Evolutionary conservation across 1,284 basidiomycete genomes (phyloP).

Genomic region (Puccinia horiana): DNA sequence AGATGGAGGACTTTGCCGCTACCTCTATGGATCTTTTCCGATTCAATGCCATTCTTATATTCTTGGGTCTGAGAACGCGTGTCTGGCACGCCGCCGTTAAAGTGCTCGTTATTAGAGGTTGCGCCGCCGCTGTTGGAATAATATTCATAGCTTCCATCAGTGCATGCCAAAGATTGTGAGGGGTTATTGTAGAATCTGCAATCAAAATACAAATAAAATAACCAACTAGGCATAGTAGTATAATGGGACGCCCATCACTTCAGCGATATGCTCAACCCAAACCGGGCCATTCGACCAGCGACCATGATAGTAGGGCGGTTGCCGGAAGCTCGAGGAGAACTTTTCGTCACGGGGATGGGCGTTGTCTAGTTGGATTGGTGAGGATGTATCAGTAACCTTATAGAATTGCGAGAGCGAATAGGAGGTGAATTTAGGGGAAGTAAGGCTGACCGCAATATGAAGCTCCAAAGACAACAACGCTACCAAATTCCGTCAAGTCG

Average conservation of each 20-base stretch:
- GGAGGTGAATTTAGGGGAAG: no score
- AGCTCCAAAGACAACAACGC: conserved; percentile 46
- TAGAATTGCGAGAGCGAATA: background rate
- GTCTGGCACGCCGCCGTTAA: conserved; percentile 32
- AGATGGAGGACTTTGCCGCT: conserved; percentile 34
- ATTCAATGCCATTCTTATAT: conserved; percentile 33
- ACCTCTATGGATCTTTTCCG: conserved; percentile 22
- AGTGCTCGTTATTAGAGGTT: conserved; percentile 34
- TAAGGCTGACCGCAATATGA: conserved; percentile 42
- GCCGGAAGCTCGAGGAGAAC: conserved; percentile 18
- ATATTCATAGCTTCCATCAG: background rate
- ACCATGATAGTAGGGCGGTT: conserved; percentile 35
- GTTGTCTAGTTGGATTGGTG: conserved; percentile 13
- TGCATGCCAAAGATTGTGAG: background rate
- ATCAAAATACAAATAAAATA: background rate
- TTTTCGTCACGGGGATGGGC: conserved; percentile 4
- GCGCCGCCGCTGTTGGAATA: conserved; percentile 41
- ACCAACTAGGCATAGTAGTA: conserved; percentile 46
- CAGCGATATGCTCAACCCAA: conserved; percentile 41
- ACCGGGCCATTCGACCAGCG: conserved; percentile 50
- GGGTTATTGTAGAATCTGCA: background rate
- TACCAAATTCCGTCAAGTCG: conserved; percentile 1
- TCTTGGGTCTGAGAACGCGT: conserved; percentile 26
- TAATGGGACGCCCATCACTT: conserved; percentile 25
- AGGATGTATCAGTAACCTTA: background rate